Evolutionary conservation across 306 rosid genomes (phyloP), one percentile per base, ranked within the genome.

Genomic region (Rubus parviflorus): DNA sequence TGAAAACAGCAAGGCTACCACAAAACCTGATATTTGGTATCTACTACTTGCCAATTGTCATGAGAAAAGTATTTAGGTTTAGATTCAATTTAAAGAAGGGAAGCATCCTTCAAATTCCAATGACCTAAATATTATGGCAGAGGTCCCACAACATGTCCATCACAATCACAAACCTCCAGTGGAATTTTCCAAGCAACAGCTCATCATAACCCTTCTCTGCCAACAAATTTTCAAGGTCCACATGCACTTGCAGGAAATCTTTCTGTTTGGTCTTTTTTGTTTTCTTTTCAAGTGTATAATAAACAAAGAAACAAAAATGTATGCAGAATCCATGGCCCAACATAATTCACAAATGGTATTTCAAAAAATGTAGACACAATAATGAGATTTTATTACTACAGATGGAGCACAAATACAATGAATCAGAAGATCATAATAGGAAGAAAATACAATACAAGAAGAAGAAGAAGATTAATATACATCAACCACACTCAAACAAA

Each of bases 341-440:
- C 54, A 49, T n/a, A 1, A 4, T 19, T 7, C 58, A 57, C 19
- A 19, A 38, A 64, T 38, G 69, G 43, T 2, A n/a, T 38, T 54
- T 6, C 22, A 47, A 56, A 40, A 70, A 2, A 0, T 38, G 48
- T 58, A 56, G 12, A 73, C 41, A 42, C 69, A 72, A 62, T 62
- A 78, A 79, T 75, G 68, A 40, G 79, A 73, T 37, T 81, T 81
- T 75, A 81, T 71, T 78, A 75, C 70, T 40, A 37, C 9, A 69
- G 64, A 70, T 78, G 79, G 77, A 75, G 76, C 81, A 75, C 70
- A 70, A 68, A 64, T 81, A 73, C 85, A 68, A 75, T 70, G 74
- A 25, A 4, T 68, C 38, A 64, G 68, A 30, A 35, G 68, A 62
- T 62, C 43, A 62, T 62, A 62, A 62, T 60, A 13, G 48, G 46